Conservation (phyloP, 805 yeast genomes). For the Candida adriatica region DNA sequence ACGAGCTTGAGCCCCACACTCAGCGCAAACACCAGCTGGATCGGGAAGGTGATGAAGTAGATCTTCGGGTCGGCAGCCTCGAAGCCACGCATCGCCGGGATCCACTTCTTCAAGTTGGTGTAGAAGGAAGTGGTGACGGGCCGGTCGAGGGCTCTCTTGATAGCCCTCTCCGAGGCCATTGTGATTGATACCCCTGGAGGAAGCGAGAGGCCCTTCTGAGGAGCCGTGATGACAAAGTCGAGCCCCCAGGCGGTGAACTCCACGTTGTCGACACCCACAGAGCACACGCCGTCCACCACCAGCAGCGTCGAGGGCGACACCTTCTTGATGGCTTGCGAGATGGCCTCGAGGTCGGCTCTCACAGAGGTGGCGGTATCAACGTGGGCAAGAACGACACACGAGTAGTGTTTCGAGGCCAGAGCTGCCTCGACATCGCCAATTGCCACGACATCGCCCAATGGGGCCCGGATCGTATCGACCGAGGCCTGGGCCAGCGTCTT, state of each 20-base stretch:
- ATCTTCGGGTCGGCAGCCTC: neutral
- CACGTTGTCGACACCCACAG: neutral
- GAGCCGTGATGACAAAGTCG: neutral
- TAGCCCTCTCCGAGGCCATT: neutral
- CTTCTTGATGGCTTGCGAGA: neutral
- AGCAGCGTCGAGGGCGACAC: neutral
- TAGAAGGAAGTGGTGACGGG: neutral
- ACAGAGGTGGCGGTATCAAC: neutral
- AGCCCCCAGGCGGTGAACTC: neutral
- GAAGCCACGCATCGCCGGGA: neutral
- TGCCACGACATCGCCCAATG: neutral
- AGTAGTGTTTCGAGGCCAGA: neutral
- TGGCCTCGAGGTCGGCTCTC: neutral
- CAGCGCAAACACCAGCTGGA: neutral
- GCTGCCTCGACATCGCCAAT: neutral
- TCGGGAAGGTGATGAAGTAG: neutral
- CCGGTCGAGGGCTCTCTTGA: neutral
- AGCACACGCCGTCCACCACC: neutral
- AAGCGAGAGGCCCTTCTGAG: neutral
- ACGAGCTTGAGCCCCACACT: neutral
- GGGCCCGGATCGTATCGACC: neutral
- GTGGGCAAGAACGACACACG: neutral
- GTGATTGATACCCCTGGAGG: neutral
- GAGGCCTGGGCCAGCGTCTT: neutral
- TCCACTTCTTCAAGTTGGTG: neutral